Base-by-base conservation (phyloP, 352 stramenopile species). In the Nothophytophthora sp. region DNA sequence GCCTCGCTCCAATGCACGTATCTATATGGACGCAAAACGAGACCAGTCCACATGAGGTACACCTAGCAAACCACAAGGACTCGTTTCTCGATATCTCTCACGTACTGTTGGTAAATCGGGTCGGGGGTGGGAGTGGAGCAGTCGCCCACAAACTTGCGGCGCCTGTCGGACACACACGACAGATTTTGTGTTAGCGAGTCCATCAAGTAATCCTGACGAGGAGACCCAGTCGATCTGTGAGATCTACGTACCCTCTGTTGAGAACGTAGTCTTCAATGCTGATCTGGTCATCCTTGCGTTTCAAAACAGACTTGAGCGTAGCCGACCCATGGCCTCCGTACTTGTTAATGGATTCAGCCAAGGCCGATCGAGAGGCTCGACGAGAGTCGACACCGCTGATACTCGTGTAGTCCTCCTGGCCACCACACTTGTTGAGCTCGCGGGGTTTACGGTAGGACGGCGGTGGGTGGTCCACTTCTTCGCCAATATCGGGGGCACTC, bases 401-500 rank as follows among this genome's bases (percentile, higher is more conserved):
- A 29, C 60, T 74, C 11, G 50, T 55, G 44, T 59, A 57, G 49
- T 73, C 67, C 8, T 71, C 60, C 19, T 52, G 52, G 37, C 61
- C 40, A 1, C 48, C 44, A 19, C 56, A 38, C 19, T 69, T 68
- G 19, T n/a, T 47, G 16, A 56, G 30, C 36, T 83, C n/a, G 9
- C 71, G 59, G 8, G 45, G 49, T 30, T 59, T 67, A 28, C 57
- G 74, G 45, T 36, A 58, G 10, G 50, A 56, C 16, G 35, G 50
- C 1, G 60, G 41, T 34, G 36, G 35, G 16, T 70, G 62, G 2
- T 67, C 58, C 15, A 84, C 37, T n/a, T 92, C 80, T 33, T 93
- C 80, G 0, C 61, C 56, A 41, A 86, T 76, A 47, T 93, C 80
- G n/a, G 80, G 80, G 24, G 75, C 76, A 41, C 80, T 91, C 77